Evolutionary conservation across 2,329 filamentous ascomycete genomes (phyloP), one percentile per base, ranked within the genome.

Genomic region (Diaporthe capsici): DNA sequence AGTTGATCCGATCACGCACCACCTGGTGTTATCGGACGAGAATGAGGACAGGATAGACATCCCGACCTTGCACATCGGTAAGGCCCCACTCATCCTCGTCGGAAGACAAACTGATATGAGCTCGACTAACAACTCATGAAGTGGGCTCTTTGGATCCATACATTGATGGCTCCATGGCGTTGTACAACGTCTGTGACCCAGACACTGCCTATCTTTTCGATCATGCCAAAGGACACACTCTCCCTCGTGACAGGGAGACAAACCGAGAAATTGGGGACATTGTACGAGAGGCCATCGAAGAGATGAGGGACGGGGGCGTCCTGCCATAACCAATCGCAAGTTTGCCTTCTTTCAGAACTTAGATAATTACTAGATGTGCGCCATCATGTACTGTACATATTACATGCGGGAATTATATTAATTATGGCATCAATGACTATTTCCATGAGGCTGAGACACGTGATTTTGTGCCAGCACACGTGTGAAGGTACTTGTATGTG

Each of bases 171-270:
- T 71, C 75, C 31, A 53, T 75, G 49, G 73, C 75, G 2, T 15
- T 77, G 25, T 76, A 73, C 78, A 86, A 85, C 73, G 80, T 87
- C 44, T 87, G 86, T 70, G 83, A 87, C 71, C 80, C 81, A 9
- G 84, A 86, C 51, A 83, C 79, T 1, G 85, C 84, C 0, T 82
- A 83, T 61, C 78, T 87, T 7, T 87, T 86, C 47, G 86, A 87
- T 65, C 85, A 87, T 70, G 85, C 83, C 0, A 84, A 84, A 44
- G 86, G 86, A 0, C 86, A 87, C 77, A 82, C 82, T 3, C 79
- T 87, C 12, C 86, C 86, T 9, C 79, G 82, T 20, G 80, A 80
- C 60, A 79, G 80, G 57, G 79, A 81, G 34, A 84, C 82, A 1
- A 77, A 84, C 12, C 78, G 78, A 15, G 84, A 86, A 67, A 79